Base-by-base conservation (phyloP, 23 red algal species). In the Chondrus crispus region DNA sequence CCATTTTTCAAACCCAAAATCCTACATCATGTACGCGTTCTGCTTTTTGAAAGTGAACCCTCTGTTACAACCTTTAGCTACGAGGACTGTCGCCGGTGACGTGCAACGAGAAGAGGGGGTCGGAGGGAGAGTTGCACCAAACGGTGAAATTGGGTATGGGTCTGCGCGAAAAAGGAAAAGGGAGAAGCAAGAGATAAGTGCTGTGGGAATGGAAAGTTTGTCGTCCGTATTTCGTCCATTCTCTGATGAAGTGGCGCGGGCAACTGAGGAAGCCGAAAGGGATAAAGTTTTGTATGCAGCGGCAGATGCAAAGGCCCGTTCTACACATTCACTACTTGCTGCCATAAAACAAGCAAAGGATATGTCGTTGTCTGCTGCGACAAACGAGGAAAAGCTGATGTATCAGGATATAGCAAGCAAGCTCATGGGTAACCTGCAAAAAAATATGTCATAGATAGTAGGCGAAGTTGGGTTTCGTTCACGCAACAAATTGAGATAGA, bases 11-110 rank as follows among this genome's bases (percentile, higher is more conserved):
- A 14, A 68, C 11, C 12, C 32, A 5, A 84, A 40, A 22, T 43
- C 10, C 24, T 84, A 64, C 26, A 66, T 37, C 0, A 68, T 84
- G 80, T 84, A 84, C 45, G 80, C 80, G 5, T 68, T 42, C 35
- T 84, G 36, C 42, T 84, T 68, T 66, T 42, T 84, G 19, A 32
- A 84, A 40, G 10, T 40, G 29, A 5, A 84, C 39, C 49, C 80
- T 16, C 12, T 84, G 16, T 62, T 84, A 14, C 7, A 64, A 66
- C 47, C 80, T n/a, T 22, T 84, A 19, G 55, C 52, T 14, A 84
- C 80, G 30, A 50, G 80, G 16, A 55, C 3, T 20, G 40, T 82
- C 19, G 4, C 26, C 26, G 20, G 22, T 19, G 75, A 81, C 53
- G 75, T 18, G 18, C 75, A 57, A 50, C 2, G 75, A 30, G 75